Percentiles rank a stretch among this genome's conserved stretches.
Evolutionary conservation across 2,329 filamentous ascomycete genomes (phyloP).

Genomic region (Xylariomycetidae sp.): DNA sequence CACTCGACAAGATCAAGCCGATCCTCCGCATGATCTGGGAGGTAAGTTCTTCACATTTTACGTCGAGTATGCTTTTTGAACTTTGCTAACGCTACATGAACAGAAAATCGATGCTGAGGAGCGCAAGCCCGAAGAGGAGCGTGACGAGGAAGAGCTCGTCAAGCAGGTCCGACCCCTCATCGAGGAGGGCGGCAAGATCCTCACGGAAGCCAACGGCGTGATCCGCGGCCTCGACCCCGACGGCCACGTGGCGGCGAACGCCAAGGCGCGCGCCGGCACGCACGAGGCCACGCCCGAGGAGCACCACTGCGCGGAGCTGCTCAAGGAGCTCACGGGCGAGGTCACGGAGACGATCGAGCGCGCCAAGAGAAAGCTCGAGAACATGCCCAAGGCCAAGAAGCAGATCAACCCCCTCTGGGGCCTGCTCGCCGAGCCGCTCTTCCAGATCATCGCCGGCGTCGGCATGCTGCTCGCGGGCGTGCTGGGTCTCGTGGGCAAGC

Average conservation of each 20-base stretch:
- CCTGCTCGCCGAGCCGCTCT: constrained; percentile 74
- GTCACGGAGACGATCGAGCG: constrained; percentile 81
- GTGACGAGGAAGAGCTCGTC: constrained; percentile 85
- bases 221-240: constrained; percentile 87
- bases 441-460: constrained; percentile 88
- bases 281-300: constrained; percentile 78
- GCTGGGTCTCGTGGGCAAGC: constrained; percentile 72
- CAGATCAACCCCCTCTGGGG: constrained; percentile 87
- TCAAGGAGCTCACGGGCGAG: constrained; percentile 79
- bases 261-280: constrained; percentile 72
- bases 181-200: constrained; percentile 75
- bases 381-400: constrained; percentile 94
- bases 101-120: constrained; percentile 76
- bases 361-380: constrained; percentile 80
- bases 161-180: constrained; percentile 81
- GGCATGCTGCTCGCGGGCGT: constrained; percentile 79
- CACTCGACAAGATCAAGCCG: constrained; percentile 76
- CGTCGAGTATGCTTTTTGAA: too few relatives aligned
- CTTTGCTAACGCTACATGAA: constrained; percentile 20
- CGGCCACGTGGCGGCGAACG: constrained; percentile 75
- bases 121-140: constrained; percentile 74
- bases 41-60: constrained; percentile 36
- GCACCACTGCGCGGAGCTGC: constrained; percentile 72
- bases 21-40: constrained; percentile 83
- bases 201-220: constrained; percentile 79